Conservation (phyloP, 495 filamentous ascomycete species). For the Annulohypoxylon moriforme region DNA sequence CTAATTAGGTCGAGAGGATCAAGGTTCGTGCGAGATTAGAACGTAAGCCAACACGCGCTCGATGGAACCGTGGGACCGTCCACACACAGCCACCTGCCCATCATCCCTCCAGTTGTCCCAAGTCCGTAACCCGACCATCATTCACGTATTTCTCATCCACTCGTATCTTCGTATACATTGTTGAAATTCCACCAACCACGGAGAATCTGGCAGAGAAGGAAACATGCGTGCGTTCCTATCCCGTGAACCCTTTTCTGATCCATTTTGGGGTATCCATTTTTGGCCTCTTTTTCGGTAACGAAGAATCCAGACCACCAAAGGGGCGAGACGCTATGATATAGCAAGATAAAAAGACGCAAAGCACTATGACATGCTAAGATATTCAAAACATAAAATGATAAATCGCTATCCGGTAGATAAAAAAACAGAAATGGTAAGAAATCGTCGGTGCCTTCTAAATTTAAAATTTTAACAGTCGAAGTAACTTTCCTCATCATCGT, state of each 20-base stretch:
- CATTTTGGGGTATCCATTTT: conserved; percentile 41
- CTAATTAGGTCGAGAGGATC: conserved; percentile 28
- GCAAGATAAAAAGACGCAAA: conserved; percentile 19
- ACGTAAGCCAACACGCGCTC: conserved; percentile 35
- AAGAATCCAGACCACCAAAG: conserved; percentile 20
- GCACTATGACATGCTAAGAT: conserved; percentile 28
- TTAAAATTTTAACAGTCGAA: not conserved
- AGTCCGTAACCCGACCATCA: conserved; percentile 26
- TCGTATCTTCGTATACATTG: conserved; percentile 44
- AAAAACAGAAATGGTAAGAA: conserved; percentile 15
- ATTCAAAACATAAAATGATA: conserved; percentile 32
- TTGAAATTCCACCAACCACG: conserved; percentile 32
- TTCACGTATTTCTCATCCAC: conserved; percentile 37
- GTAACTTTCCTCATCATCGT: conserved; percentile 25
- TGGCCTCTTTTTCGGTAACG: conserved; percentile 15
- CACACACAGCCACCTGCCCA: conserved; percentile 32
- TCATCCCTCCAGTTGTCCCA: conserved; percentile 16
- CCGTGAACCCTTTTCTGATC: conserved; percentile 30
- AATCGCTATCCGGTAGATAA: conserved; percentile 27
- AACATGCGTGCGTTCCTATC: conserved; percentile 27
- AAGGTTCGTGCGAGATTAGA: conserved; percentile 36
- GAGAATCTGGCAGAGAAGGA: conserved; percentile 19
- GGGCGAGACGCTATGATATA: conserved; percentile 31
- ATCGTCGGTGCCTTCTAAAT: not conserved
- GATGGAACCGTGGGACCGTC: not conserved